A percentile compares a stretch with the other conserved stretches of the same genome.
phyloP scores from a whole-genome alignment of 2,329 filamentous ascomycete genomes.

The Apiospora sp. region DNA sequence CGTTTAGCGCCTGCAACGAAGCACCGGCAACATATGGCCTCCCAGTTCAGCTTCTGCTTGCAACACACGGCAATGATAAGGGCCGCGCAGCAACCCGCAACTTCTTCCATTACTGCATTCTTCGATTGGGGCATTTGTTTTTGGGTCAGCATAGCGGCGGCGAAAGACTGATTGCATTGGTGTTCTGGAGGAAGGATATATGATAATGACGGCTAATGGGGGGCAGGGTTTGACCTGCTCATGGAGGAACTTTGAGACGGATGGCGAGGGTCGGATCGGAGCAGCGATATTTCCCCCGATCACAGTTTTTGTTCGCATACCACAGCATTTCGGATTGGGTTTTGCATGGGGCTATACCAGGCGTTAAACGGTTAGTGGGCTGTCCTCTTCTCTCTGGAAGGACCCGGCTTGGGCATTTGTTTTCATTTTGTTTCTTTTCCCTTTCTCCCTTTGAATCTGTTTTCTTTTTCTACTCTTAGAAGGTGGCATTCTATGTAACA shows the following conservation, averaged over 20 bases:
- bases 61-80: background rate
- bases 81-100: background rate
- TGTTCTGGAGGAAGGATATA: slow-evolving; percentile 25
- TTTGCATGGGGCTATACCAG: slow-evolving; percentile 42
- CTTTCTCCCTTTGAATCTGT: slow-evolving; percentile 24
- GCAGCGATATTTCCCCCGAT: background rate
- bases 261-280: slow-evolving; percentile 3
- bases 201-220: slow-evolving; percentile 19
- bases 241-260: slow-evolving; percentile 14
- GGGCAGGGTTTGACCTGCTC: slow-evolving; percentile 26
- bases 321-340: slow-evolving; percentile 13
- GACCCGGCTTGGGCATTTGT: slow-evolving; percentile 29
- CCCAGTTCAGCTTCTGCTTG: background rate
- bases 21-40: background rate
- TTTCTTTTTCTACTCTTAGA: slow-evolving; percentile 20
- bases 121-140: slow-evolving; percentile 29
- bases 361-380: slow-evolving; percentile 39
- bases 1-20: background rate
- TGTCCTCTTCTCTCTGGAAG: slow-evolving; percentile 23
- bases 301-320: slow-evolving; percentile 9
- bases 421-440: slow-evolving; percentile 31
- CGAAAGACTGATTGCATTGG: slow-evolving; percentile 34
- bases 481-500: slow-evolving; percentile 29
- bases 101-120: slow-evolving; percentile 28
- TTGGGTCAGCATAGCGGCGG: slow-evolving; percentile 36